These are phyloP conservation scores for Metschnikowia baotianmanensis DNA, from an alignment of 805 yeast species.

Conservation along the genomic window DNA sequence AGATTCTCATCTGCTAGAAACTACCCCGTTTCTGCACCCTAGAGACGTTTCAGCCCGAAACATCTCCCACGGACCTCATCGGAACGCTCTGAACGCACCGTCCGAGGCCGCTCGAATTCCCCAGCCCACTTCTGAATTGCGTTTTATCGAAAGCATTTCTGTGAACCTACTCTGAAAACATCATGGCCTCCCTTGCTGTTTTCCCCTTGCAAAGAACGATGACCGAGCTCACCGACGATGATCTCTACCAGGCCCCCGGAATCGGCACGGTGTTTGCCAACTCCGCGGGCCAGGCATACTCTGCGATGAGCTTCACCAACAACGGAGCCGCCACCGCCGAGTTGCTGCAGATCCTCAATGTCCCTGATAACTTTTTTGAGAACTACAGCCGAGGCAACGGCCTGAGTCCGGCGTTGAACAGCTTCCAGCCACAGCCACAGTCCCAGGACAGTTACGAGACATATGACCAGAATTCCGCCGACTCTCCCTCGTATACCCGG, in stretches of 20 bases:
- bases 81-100: neutral
- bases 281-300: slow-evolving; percentile 8
- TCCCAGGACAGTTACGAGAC: slow-evolving; percentile 7
- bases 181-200: slow-evolving; percentile 49
- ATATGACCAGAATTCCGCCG: slow-evolving; percentile 12
- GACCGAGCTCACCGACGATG: slow-evolving; percentile 61
- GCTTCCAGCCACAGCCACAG: slow-evolving; percentile 16
- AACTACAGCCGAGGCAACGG: slow-evolving; percentile 21
- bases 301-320: slow-evolving; percentile 14
- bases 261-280: slow-evolving; percentile 4
- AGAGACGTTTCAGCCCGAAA: slow-evolving; percentile 2
- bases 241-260: slow-evolving; percentile 40
- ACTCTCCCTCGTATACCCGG: slow-evolving; percentile 31
- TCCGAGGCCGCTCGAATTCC: neutral
- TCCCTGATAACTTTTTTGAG: slow-evolving; percentile 32
- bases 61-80: slow-evolving; percentile 2
- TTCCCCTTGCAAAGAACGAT: slow-evolving; percentile 54
- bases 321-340: slow-evolving; percentile 18
- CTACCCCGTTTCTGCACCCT: neutral
- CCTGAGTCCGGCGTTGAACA: slow-evolving; percentile 14
- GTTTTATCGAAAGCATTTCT: too few relatives aligned
- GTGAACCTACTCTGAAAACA: too few relatives aligned
- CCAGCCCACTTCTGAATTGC: slow-evolving; percentile 4
- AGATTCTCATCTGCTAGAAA: neutral
- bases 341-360: slow-evolving; percentile 29